Conservation (phyloP, 1,284 basidiomycete species). For the Rhodotorula sp. region DNA sequence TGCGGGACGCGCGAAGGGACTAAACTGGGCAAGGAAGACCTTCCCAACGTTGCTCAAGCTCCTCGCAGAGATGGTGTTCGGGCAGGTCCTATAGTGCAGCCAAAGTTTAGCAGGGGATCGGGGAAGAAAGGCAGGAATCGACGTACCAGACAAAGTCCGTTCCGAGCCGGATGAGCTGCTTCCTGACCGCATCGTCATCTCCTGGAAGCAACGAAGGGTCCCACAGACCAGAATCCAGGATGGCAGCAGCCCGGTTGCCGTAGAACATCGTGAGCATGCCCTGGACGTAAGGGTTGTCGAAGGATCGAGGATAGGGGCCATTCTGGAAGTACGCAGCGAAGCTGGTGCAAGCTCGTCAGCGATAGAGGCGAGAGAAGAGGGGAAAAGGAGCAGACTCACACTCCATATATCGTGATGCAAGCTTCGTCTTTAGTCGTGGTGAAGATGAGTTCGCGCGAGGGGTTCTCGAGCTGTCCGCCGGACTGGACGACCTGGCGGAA, state of each 20-base stretch:
- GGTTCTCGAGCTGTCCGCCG: slow-evolving; percentile 1
- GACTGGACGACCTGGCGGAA: slow-evolving; percentile 13
- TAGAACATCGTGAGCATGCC: slow-evolving; percentile 6
- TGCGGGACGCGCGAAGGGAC: not conserved
- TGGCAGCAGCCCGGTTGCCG: not conserved
- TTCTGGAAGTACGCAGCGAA: not conserved
- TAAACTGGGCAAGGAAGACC: slow-evolving; percentile 35
- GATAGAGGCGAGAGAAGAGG: not conserved
- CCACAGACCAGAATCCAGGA: slow-evolving; percentile 31
- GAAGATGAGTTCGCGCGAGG: slow-evolving; percentile 33
- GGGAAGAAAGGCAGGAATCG: not conserved
- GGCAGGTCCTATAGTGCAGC: slow-evolving; percentile 24
- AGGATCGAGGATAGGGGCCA: not conserved
- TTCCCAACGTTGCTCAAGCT: not conserved
- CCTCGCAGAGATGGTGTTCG: slow-evolving; percentile 12
- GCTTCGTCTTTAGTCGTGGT: slow-evolving; percentile 40
- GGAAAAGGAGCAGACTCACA: slow-evolving; percentile 4
- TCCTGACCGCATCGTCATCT: slow-evolving; percentile 11
- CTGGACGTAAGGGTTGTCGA: too few relatives aligned
- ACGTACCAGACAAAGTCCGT: slow-evolving; percentile 40
- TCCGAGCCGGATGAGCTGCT: slow-evolving; percentile 17
- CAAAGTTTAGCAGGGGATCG: too few relatives aligned
- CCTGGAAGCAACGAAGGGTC: not conserved
- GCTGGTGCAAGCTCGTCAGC: not conserved
- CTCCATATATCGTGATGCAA: slow-evolving; percentile 2